Conservation (phyloP, 2,329 filamentous ascomycete genomes). For the Aspergillus sp. region DNA sequence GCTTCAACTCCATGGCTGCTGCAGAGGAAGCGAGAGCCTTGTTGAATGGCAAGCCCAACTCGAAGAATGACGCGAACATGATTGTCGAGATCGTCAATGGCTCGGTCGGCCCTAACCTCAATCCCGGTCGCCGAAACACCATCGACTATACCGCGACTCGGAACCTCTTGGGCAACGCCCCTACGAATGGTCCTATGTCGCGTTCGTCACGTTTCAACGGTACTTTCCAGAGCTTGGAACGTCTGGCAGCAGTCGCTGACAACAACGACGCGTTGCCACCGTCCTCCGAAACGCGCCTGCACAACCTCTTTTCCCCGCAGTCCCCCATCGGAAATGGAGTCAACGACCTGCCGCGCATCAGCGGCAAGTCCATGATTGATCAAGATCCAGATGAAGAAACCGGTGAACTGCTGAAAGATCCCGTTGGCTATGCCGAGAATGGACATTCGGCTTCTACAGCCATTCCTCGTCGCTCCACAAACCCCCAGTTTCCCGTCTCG, state of each 20-base stretch:
- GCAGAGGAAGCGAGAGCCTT: slow-evolving; percentile 55
- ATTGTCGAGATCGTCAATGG: slow-evolving; percentile 48
- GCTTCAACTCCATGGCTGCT: slow-evolving; percentile 50
- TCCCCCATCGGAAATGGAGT: slow-evolving; percentile 53
- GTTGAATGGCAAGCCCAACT: slow-evolving; percentile 57
- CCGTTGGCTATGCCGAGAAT: slow-evolving; percentile 63
- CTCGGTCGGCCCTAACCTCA: slow-evolving; percentile 24
- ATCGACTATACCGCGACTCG: slow-evolving; percentile 43
- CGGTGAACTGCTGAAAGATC: slow-evolving; percentile 55
- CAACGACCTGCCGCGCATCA: slow-evolving; percentile 45
- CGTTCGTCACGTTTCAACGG: slow-evolving; percentile 55
- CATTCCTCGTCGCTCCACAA: slow-evolving; percentile 59
- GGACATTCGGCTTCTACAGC: slow-evolving; percentile 43
- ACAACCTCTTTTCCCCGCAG: slow-evolving; percentile 55
- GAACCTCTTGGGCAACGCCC: slow-evolving; percentile 25
- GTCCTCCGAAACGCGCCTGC: slow-evolving; percentile 45
- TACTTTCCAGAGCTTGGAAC: slow-evolving; percentile 54
- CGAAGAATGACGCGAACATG: slow-evolving; percentile 54
- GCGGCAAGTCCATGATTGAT: slow-evolving; percentile 58
- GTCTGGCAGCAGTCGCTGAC: slow-evolving; percentile 46
- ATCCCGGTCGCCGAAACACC: slow-evolving; percentile 43
- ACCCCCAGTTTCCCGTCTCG: slow-evolving; percentile 62
- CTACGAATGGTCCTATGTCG: slow-evolving; percentile 35
- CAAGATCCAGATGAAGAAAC: slow-evolving; percentile 60
- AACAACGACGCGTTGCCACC: slow-evolving; percentile 47